These are phyloP conservation scores for Suhomyces pyralidae DNA, from an alignment of 805 yeast species.

Conservation along the genomic window DNA sequence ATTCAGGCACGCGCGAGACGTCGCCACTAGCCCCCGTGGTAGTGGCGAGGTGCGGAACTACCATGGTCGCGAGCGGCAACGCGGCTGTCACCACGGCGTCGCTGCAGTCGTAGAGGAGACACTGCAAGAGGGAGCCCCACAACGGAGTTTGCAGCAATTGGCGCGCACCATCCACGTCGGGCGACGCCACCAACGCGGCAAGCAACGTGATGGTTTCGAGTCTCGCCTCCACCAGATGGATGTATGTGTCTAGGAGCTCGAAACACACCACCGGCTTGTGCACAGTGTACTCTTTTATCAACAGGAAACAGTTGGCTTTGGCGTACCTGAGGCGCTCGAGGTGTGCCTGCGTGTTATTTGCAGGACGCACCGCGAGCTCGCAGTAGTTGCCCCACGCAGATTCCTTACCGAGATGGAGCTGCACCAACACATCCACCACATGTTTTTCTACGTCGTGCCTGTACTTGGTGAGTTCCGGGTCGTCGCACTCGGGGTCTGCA, in stretches of 20 bases:
- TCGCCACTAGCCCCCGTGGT: constrained; percentile 14
- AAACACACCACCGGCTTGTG: constrained; percentile 36
- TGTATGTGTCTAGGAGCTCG: constrained; percentile 31
- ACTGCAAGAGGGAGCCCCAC: constrained; percentile 34
- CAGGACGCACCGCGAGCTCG: constrained; percentile 14
- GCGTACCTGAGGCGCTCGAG: constrained; percentile 52
- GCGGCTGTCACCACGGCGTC: constrained; percentile 39
- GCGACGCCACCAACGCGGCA: constrained; percentile 26
- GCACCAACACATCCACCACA: constrained; percentile 24
- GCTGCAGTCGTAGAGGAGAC: constrained; percentile 40
- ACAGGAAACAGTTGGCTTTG: constrained; percentile 38
- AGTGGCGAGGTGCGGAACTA: constrained; percentile 40
- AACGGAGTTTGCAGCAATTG: constrained; percentile 34
- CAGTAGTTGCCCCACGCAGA: neutral
- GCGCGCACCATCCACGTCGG: constrained; percentile 20
- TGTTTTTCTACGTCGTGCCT: constrained; percentile 19
- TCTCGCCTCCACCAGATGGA: constrained; percentile 13
- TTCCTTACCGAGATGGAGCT: constrained; percentile 8
- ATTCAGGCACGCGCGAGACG: constrained; percentile 31
- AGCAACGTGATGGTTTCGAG: constrained; percentile 38
- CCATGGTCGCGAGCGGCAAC: constrained; percentile 28
- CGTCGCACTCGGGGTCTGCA: constrained; percentile 16
- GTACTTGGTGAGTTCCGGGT: constrained; percentile 15
- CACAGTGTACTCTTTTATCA: constrained; percentile 45
- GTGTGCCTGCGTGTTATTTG: constrained; percentile 27